Evolutionary conservation across 371 early-diverging fungal genomes (phyloP).

Genomic region (Neoconidiobolus thromboides): DNA sequence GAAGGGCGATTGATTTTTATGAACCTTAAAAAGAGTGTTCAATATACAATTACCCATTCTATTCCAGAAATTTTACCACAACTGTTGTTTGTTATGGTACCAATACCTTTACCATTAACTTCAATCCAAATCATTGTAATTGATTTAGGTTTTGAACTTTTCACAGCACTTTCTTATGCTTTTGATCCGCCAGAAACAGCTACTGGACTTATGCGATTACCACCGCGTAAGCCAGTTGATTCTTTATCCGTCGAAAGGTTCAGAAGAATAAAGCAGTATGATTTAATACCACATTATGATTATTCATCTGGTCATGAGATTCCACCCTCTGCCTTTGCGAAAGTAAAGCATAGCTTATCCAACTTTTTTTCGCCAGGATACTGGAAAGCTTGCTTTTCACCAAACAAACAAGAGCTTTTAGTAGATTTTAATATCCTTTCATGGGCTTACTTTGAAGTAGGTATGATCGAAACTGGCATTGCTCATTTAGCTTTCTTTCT

Average conservation of each 20-base stretch:
- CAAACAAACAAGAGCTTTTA: slow-evolving; percentile 57
- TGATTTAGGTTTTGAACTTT: slow-evolving; percentile 85
- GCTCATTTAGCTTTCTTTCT: slow-evolving; percentile 54
- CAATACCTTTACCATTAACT: slow-evolving; percentile 67
- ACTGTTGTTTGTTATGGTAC: slow-evolving; percentile 64
- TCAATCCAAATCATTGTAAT: slow-evolving; percentile 75
- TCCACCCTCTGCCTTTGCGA: slow-evolving; percentile 14
- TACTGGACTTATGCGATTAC: slow-evolving; percentile 62
- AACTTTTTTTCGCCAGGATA: slow-evolving; percentile 27
- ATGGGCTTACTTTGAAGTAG: slow-evolving; percentile 79
- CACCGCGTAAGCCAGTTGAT: slow-evolving; percentile 78
- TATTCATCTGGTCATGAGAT: slow-evolving; percentile 24
- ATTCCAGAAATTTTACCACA: slow-evolving; percentile 65
- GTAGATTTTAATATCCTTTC: slow-evolving; percentile 64
- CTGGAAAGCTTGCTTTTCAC: slow-evolving; percentile 40
- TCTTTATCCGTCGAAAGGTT: slow-evolving; percentile 39
- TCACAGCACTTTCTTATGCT: slow-evolving; percentile 75
- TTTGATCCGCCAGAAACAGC: slow-evolving; percentile 73
- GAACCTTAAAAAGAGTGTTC: slow-evolving; percentile 84
- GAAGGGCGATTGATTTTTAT: slow-evolving; percentile 88
- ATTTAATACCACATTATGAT: slow-evolving; percentile 22
- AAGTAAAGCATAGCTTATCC: slow-evolving; percentile 15
- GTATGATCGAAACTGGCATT: slow-evolving; percentile 61
- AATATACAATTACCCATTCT: slow-evolving; percentile 78
- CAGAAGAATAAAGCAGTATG: slow-evolving; percentile 27